Evolutionary conservation across 495 filamentous ascomycete species (phyloP), one percentile per base, ranked within the genome.

Genomic region (Immersiella caudata): DNA sequence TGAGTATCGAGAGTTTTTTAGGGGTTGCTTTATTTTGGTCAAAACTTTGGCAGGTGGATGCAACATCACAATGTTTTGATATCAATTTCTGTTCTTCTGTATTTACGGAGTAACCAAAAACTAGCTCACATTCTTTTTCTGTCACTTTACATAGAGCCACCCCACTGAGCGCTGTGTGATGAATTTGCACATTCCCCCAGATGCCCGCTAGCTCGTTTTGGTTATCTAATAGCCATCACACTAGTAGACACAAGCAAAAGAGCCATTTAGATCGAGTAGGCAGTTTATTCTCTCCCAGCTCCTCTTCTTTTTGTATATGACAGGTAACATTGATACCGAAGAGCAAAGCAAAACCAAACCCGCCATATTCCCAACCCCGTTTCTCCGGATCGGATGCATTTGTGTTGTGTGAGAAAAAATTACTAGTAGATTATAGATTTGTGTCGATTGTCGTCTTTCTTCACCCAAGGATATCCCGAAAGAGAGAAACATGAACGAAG

Each of bases 261-360:
- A n/a, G n/a, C n/a, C n/a, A n/a, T n/a, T n/a, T n/a, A n/a, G n/a
- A n/a, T 14, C 14, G 16, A 18, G 9, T 46, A 46, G 14, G 14
- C 2, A 18, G 2, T 46, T 4, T 46, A 46, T 46, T 46, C 40
- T 46, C 40, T 12, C 40, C 4, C 16, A 2, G 6, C 40, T 12
- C 40, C 40, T 46, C 33, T 46, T 46, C 40, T 46, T 46, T 46
- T 46, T 46, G 40, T 46, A 46, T 46, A 46, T 46, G 40, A 46
- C 40, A 46, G 6, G 40, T 12, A 46, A 33, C 29, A 8, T 33
- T 33, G 40, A 2, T 46, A 46, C 9, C 40, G 14, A 46, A 5
- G 14, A 46, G 11, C 40, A 12, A 18, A 46, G 14, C 6, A 46
- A 46, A 46, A 14, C 40, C 40, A 46, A 46, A 46, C 16, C 40